These are phyloP conservation scores for Talaromyces borbonicus DNA, from an alignment of 495 filamentous ascomycete genomes.

Conservation along the genomic window DNA sequence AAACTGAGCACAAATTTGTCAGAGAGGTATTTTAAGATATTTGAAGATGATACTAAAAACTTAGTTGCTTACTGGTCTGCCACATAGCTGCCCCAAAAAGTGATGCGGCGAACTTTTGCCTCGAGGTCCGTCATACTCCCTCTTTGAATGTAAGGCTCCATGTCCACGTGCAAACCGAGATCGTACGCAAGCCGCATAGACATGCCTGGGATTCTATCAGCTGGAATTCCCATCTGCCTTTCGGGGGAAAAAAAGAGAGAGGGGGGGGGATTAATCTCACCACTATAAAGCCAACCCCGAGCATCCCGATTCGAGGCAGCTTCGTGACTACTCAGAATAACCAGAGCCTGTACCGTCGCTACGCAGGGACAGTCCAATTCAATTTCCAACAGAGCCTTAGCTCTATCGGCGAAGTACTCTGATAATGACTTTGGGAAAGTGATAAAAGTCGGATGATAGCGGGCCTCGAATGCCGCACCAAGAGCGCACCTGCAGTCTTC, in stretches of 20 bases:
- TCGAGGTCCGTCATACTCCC: slow-evolving; percentile 34
- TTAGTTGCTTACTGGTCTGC: slow-evolving; percentile 35
- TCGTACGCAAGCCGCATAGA: slow-evolving; percentile 42
- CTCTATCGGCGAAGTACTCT: slow-evolving; percentile 41
- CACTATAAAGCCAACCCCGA: slow-evolving; percentile 42
- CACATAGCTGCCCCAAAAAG: slow-evolving; percentile 43
- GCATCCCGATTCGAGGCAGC: slow-evolving; percentile 37
- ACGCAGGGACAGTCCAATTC: slow-evolving; percentile 41
- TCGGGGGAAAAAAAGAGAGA: too few relatives aligned
- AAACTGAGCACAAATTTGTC: slow-evolving; percentile 19
- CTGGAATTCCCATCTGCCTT: background rate
- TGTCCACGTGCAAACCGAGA: slow-evolving; percentile 40
- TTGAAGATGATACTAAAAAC: background rate
- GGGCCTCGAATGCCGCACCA: slow-evolving; percentile 36
- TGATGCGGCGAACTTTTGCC: slow-evolving; percentile 32
- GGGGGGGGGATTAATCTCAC: slow-evolving; percentile 14
- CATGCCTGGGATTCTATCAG: slow-evolving; percentile 27
- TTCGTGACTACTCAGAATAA: slow-evolving; percentile 39
- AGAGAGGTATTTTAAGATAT: background rate
- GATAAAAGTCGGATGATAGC: slow-evolving; percentile 37
- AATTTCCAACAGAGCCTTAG: slow-evolving; percentile 38
- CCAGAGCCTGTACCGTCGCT: slow-evolving; percentile 40
- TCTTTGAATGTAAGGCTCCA: slow-evolving; percentile 33
- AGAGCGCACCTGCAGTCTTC: slow-evolving; percentile 31
- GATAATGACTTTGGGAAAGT: slow-evolving; percentile 37